A percentile compares a stretch with the other conserved stretches of the same genome.
phyloP scores from a whole-genome alignment of 164 flowering plant genomes.

The Brasenia schreberi region DNA sequence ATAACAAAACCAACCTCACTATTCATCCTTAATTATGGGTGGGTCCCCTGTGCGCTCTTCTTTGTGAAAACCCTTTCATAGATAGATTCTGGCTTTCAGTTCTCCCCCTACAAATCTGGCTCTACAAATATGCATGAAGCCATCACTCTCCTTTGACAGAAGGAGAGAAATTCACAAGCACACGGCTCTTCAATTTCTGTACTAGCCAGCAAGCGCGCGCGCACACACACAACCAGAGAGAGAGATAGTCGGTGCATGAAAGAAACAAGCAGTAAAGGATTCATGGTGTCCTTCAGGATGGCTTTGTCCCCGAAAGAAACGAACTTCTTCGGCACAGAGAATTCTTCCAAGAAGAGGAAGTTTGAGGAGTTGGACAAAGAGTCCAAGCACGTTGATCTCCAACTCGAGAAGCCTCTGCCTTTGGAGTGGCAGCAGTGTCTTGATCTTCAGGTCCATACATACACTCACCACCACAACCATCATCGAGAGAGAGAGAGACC shows the following conservation, averaged over 20 bases:
- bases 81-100: constrained; percentile 24
- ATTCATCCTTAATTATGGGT: background rate
- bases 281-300: constrained; percentile 51
- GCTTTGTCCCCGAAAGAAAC: constrained; percentile 14
- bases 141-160: constrained; percentile 1
- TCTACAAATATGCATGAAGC: constrained; percentile 15
- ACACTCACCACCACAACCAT: background rate
- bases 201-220: background rate
- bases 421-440: constrained; percentile 70
- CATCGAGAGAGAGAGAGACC: background rate
- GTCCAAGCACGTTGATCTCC: constrained; percentile 24
- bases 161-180: background rate
- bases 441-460: constrained; percentile 48
- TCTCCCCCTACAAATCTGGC: constrained; percentile 5
- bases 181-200: background rate
- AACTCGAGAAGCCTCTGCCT: constrained; percentile 50
- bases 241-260: background rate
- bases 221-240: background rate
- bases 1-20: background rate
- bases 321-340: constrained; percentile 7
- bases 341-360: constrained; percentile 49
- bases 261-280: background rate
- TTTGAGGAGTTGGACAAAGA: constrained; percentile 16
- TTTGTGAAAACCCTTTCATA: background rate
- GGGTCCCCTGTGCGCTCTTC: background rate